These are phyloP conservation scores for Boletus rubropictus DNA, from an alignment of 768 basidiomycete species.

Conservation along the genomic window DNA sequence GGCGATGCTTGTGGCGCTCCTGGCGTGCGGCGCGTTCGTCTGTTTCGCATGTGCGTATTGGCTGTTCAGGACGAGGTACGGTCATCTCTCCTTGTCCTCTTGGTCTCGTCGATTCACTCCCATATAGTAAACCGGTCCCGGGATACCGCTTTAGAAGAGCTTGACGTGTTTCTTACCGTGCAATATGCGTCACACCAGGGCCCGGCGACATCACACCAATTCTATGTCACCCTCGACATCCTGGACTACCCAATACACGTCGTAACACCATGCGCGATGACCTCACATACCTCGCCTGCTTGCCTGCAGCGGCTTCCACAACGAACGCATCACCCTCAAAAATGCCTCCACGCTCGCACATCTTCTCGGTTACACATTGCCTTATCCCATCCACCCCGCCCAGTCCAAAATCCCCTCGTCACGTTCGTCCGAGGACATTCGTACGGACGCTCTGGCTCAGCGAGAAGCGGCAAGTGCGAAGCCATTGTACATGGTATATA, in stretches of 20 bases:
- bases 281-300: constrained; percentile 55
- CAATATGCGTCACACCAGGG: not conserved
- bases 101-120: constrained; percentile 15
- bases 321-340: constrained; percentile 81
- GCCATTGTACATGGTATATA: constrained; percentile 57
- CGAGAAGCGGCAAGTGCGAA: constrained; percentile 42
- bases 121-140: constrained; percentile 17
- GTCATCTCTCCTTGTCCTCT: constrained; percentile 16
- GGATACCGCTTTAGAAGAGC: constrained; percentile 2
- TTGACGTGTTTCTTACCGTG: not conserved
- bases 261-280: constrained; percentile 12
- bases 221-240: constrained; percentile 26
- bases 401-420: constrained; percentile 54
- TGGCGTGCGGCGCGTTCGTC: constrained; percentile 43
- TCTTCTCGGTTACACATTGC: constrained; percentile 69
- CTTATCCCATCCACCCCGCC: constrained; percentile 72
- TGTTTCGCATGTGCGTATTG: constrained; percentile 62
- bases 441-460: constrained; percentile 40
- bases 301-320: constrained; percentile 82
- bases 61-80: constrained; percentile 60
- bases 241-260: constrained; percentile 20
- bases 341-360: constrained; percentile 72
- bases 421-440: constrained; percentile 50
- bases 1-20: constrained; percentile 41
- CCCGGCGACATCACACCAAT: not conserved